Evolutionary conservation across 352 stramenopile species (phyloP).

Genomic region (Thalassiosira livingstoniorum): DNA sequence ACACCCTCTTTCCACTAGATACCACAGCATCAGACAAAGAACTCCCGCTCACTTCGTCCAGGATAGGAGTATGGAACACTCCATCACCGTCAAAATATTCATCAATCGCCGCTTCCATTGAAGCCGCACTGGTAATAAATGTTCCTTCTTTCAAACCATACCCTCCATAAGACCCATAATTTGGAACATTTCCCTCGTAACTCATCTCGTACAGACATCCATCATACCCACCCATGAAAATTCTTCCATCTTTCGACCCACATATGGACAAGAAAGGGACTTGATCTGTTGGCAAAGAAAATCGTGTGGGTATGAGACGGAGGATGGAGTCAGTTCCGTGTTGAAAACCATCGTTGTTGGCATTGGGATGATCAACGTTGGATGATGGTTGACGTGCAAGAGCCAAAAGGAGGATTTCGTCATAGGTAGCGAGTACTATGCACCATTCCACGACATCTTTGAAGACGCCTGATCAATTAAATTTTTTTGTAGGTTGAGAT

Average conservation of each 20-base stretch:
- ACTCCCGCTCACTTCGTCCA: background rate
- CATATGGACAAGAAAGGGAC: slow-evolving; percentile 92
- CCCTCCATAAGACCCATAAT: background rate
- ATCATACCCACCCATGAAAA: slow-evolving; percentile 97
- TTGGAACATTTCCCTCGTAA: slow-evolving; percentile 67
- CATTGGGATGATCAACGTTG: slow-evolving; percentile 71
- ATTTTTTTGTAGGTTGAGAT: background rate
- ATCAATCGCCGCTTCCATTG: slow-evolving; percentile 52
- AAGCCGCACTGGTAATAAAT: background rate
- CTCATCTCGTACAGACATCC: slow-evolving; percentile 93
- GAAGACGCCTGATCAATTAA: slow-evolving; percentile 86
- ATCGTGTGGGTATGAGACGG: slow-evolving; percentile 87
- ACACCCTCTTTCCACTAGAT: slow-evolving; percentile 53
- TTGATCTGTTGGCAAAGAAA: slow-evolving; percentile 93
- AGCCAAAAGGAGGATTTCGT: slow-evolving; percentile 93
- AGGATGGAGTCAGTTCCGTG: slow-evolving; percentile 41
- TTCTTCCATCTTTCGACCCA: slow-evolving; percentile 88
- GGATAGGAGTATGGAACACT: background rate
- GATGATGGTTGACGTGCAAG: slow-evolving; percentile 86
- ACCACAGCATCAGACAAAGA: slow-evolving; percentile 17
- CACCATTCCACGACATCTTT: slow-evolving; percentile 92
- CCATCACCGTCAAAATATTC: slow-evolving; percentile 65
- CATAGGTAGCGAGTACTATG: slow-evolving; percentile 93
- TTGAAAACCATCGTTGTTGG: slow-evolving; percentile 56
- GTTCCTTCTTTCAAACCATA: background rate